phyloP scores from a whole-genome alignment of 352 stramenopile species.

The Pythium coloratum region DNA sequence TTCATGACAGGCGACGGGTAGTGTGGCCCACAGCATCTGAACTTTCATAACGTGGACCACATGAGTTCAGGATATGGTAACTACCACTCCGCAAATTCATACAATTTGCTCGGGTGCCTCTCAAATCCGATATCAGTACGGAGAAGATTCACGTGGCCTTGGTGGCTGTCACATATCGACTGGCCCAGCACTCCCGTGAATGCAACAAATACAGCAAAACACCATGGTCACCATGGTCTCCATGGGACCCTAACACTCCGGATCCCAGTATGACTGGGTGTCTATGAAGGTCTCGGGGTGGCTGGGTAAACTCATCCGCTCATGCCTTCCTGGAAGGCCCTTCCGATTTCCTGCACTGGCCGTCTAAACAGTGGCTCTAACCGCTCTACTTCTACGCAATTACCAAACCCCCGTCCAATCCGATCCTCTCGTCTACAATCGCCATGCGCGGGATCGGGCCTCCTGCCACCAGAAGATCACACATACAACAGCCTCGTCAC shows the following conservation, averaged over 20 bases:
- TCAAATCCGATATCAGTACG: too few relatives aligned
- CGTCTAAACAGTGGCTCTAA: background rate
- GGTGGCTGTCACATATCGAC: background rate
- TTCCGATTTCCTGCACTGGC: background rate
- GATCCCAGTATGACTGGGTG: too few relatives aligned
- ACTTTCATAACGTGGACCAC: background rate
- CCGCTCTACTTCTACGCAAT: constrained; percentile 25
- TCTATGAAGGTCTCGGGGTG: too few relatives aligned
- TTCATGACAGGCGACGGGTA: constrained; percentile 5
- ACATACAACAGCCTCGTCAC: background rate
- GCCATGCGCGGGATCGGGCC: constrained; percentile 5
- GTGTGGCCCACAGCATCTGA: constrained; percentile 14
- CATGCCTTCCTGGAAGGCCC: too few relatives aligned
- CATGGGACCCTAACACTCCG: too few relatives aligned
- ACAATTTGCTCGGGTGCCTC: too few relatives aligned
- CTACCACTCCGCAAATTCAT: background rate
- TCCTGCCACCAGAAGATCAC: constrained; percentile 1
- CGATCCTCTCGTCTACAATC: constrained; percentile 29
- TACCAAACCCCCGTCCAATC: constrained; percentile 4
- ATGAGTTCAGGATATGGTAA: background rate
- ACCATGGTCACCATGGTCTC: too few relatives aligned
- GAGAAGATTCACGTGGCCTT: constrained; percentile 3
- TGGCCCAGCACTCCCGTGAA: too few relatives aligned
- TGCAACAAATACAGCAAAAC: too few relatives aligned
- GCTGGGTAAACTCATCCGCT: too few relatives aligned